Base-by-base conservation (phyloP, 2,329 filamentous ascomycete genomes). In the Clonostachys solani region DNA sequence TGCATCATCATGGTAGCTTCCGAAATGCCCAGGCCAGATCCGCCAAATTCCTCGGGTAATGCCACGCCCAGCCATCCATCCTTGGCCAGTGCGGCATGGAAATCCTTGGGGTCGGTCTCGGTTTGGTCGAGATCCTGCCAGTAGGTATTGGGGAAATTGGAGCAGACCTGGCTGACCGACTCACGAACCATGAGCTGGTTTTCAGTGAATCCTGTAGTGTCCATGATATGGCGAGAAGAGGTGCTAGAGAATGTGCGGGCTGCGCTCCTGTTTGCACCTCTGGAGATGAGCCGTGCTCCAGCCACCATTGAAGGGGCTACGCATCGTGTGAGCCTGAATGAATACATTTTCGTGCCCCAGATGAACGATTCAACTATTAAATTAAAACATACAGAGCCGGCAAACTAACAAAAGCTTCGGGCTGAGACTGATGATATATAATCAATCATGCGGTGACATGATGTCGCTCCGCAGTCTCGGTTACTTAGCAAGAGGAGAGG, bases 1-100 rank as follows among this genome's bases (percentile, higher is more conserved):
- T 95, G 89, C 73, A 94, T 78, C 87, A 94, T 92, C 78, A 92
- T 87, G 1, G 85, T 89, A 1, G 89, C 89, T 60, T 94, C 89
- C 1, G 86, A 85, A 35, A 95, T 90, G 9, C 83, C 88, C 9
- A 95, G 66, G 0, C 86, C 87, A 2, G 86, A 78, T 1, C 89
- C 89, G 4, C 89, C 89, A 0, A 90, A 75, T 0, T 79, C 73
- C 60, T 91, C 86, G 0, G 88, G 87, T 5, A 94, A 68, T 0
- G 87, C 87, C 54, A 92, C 91, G 4, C 89, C 89, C 38, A 94
- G 77, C 87, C 87, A 94, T 7, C 89, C 88, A 52, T 84, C 86
- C 47, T 80, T 79, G 8, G 89, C 85, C 9, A 94, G 66, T 0
- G 86, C 86, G 1, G 84, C 79, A 61, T 94, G 88, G 38, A 95